Base-by-base conservation (phyloP, 192 early-diverging fungal genomes). In the Chytriomyces sp. region DNA sequence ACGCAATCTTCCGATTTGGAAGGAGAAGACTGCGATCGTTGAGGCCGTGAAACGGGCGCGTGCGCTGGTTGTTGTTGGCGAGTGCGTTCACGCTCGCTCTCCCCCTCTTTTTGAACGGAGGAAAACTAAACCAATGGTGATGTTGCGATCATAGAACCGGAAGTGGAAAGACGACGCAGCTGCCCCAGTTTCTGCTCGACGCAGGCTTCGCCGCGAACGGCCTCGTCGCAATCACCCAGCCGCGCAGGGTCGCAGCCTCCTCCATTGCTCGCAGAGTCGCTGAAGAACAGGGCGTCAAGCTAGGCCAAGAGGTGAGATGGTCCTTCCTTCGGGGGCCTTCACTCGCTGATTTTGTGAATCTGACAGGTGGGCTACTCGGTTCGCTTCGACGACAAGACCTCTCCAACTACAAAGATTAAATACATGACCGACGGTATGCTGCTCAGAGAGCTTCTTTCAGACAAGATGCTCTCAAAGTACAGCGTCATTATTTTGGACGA, bases 351-450 rank as follows among this genome's bases (percentile, higher is more conserved):
- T 33, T 7, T 70, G 38, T 40, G 66, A 32, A 59, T 28, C 32
- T 63, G 39, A 30, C n/a, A 91, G 70, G 93, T 99, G 26, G 98
- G 98, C 19, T 99, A 98, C 76, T 92, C 91, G 0, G 93, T 99
- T 59, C 89, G 98, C 62, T 99, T 99, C 75, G 94, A 98, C 49
- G 93, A 98, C 74, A 89, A 82, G n/a, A 93, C 95, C 2, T 90
- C 88, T 17, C 73, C 85, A 14, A 49, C 70, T 32, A 98, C 98
- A 0, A 75, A 89, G 62, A 89, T 99, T 59, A 94, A 95, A 78
- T 99, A 93, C 75, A 87, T 97, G 81, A 99, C 98, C 0, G 98
- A 99, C 62, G 98, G 98, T 64, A 91, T 99, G 89, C 84, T 99
- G 55, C 74, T 99, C 28, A 84, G 96, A 5, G 97, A 99, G 76